A percentile compares a stretch with the other conserved stretches of the same genome.
Conservation (phyloP, 164 flowering plant genomes). For the Macadamia tetraphylla region DNA sequence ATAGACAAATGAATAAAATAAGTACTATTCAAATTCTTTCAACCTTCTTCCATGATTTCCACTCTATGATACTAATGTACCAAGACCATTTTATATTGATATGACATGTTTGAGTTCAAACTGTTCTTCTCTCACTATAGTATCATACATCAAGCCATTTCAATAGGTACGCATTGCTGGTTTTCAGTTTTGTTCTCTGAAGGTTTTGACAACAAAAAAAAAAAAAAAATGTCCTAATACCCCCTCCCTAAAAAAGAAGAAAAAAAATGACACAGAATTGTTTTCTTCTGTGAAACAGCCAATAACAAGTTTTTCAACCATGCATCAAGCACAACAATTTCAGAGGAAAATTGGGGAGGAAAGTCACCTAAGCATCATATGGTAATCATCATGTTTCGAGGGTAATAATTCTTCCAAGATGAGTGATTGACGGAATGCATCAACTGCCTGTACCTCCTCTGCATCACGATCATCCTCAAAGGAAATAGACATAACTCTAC, state of each 20-base stretch:
- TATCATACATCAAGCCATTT: not conserved
- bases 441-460: constrained; percentile 84
- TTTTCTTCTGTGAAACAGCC: not conserved
- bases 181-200: not conserved
- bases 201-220: not conserved
- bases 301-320: not conserved
- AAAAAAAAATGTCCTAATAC: not conserved
- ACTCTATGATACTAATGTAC: not conserved
- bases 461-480: constrained; percentile 72
- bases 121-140: too few species aligned
- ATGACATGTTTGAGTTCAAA: not conserved
- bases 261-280: not conserved
- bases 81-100: not conserved
- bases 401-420: constrained; percentile 88
- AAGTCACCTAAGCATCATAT: constrained; percentile 75
- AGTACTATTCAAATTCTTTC: too few species aligned
- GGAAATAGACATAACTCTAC: constrained; percentile 60
- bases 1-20: not conserved
- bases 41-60: not conserved
- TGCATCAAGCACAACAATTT: not conserved
- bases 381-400: constrained; percentile 81
- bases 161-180: not conserved
- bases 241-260: too few species aligned
- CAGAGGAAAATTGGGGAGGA: constrained; percentile 1
- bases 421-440: constrained; percentile 88